phyloP scores from a whole-genome alignment of 176 grass and related monocot genomes.

The Rhynchospora tenuis region DNA sequence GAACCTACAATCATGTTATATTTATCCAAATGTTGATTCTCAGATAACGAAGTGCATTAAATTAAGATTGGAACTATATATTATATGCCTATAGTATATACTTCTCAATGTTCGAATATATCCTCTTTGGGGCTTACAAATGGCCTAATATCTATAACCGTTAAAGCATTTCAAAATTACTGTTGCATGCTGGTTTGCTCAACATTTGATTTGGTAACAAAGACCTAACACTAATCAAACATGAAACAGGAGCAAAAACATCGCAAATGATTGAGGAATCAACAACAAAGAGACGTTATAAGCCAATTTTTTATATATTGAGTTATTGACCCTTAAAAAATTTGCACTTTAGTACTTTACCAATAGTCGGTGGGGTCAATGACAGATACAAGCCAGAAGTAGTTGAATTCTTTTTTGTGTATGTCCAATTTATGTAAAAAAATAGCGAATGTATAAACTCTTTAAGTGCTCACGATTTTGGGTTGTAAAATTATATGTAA shows the following conservation, averaged over 20 bases:
- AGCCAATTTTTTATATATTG: constrained; percentile 2
- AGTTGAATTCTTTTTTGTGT: not conserved
- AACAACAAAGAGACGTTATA: not conserved
- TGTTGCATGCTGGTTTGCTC: not conserved
- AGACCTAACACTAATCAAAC: constrained; percentile 18
- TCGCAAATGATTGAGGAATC: constrained; percentile 29
- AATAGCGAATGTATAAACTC: not conserved
- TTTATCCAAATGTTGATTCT: no score
- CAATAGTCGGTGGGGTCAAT: constrained; percentile 14
- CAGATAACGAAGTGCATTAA: no score
- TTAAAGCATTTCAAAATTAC: not conserved
- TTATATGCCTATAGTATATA: no score
- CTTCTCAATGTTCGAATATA: not conserved
- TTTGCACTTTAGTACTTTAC: constrained; percentile 18
- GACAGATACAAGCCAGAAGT: constrained; percentile 21
- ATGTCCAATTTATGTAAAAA: not conserved
- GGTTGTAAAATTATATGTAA: no score
- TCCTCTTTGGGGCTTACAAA: not conserved
- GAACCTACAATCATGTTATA: no score
- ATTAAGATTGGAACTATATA: no score
- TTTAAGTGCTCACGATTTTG: no score
- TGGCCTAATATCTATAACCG: not conserved
- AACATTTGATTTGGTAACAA: not conserved
- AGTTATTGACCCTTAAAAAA: constrained; percentile 12
- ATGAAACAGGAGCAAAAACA: constrained; percentile 9